Percentiles rank a stretch among this genome's conserved stretches.
Evolutionary conservation across 1,139 yeast species (phyloP).

Genomic region (Yamadazyma blattariae): DNA sequence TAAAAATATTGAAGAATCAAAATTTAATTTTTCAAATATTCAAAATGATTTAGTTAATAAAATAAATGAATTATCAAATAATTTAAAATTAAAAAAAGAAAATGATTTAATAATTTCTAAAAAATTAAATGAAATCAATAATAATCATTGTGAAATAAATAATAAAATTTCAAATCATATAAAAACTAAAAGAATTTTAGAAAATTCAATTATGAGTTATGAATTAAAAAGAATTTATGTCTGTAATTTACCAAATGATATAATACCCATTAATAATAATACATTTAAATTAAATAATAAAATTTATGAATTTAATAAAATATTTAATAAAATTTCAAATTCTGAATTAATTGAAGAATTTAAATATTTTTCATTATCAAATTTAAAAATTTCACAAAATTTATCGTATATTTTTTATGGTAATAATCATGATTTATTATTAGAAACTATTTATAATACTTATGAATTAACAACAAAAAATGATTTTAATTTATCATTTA

Average conservation of each 20-base stretch:
- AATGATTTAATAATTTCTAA: slow-evolving; percentile 4
- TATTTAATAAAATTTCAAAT: slow-evolving; percentile 8
- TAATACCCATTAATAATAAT: slow-evolving; percentile 1
- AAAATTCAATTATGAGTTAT: slow-evolving; percentile 52
- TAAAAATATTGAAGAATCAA: slow-evolving; percentile 2
- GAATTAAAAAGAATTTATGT: slow-evolving; percentile 39
- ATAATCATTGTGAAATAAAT: slow-evolving; percentile 5
- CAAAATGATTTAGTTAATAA: slow-evolving; percentile 7
- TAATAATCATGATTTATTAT: slow-evolving; percentile 6
- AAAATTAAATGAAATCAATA: background rate
- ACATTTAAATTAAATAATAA: slow-evolving; percentile 5
- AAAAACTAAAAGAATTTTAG: slow-evolving; percentile 38
- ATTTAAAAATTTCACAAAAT: slow-evolving; percentile 2
- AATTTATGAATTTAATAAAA: slow-evolving; percentile 20
- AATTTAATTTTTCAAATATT: slow-evolving; percentile 5
- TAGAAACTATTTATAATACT: slow-evolving; percentile 7
- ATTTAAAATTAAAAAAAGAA: slow-evolving; percentile 9
- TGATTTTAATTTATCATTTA: slow-evolving; percentile 16
- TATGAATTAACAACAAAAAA: slow-evolving; percentile 5
- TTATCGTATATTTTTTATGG: slow-evolving; percentile 11
- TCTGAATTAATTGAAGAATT: slow-evolving; percentile 9
- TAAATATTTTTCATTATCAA: slow-evolving; percentile 5
- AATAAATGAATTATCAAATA: slow-evolving; percentile 9
- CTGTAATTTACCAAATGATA: slow-evolving; percentile 12
- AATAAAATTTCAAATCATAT: slow-evolving; percentile 17